These are phyloP conservation scores for Kodamaea jinghongensis DNA, from an alignment of 805 yeast genomes.

Conservation along the genomic window DNA sequence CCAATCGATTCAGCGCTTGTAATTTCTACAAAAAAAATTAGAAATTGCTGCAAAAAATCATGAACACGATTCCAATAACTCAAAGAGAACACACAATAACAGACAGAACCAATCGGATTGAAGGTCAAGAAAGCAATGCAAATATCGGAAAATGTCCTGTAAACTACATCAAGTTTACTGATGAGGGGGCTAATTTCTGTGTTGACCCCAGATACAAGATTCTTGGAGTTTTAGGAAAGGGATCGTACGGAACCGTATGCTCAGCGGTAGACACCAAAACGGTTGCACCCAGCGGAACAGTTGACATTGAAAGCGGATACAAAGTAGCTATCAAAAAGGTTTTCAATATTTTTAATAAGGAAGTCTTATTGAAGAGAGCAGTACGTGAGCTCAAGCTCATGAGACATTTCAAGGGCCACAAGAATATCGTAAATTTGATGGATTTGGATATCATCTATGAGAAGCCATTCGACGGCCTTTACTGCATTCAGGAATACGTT, in stretches of 20 bases:
- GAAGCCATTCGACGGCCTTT: constrained; percentile 78
- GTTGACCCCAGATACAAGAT: constrained; percentile 61
- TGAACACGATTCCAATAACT: too few species aligned
- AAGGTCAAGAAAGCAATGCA: too few species aligned
- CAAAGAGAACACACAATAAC: too few species aligned
- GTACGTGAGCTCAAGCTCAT: constrained; percentile 78
- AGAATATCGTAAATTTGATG: constrained; percentile 68
- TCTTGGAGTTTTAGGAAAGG: constrained; percentile 65
- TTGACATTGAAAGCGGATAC: constrained; percentile 15
- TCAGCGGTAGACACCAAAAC: constrained; percentile 58
- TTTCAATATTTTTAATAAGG: constrained; percentile 62
- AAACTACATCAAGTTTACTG: constrained; percentile 6
- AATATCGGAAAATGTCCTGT: neutral
- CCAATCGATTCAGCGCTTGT: too few species aligned
- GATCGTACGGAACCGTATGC: constrained; percentile 85
- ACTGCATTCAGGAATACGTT: constrained; percentile 82
- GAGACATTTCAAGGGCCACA: constrained; percentile 83
- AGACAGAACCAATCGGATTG: too few species aligned
- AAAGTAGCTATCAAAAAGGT: constrained; percentile 79
- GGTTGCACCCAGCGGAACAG: constrained; percentile 13
- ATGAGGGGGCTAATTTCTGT: constrained; percentile 56
- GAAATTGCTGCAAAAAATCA: constrained; percentile 5
- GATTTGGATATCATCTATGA: constrained; percentile 69
- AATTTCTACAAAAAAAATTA: neutral
- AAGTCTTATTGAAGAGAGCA: constrained; percentile 72